Conservation (phyloP, 2,329 filamentous ascomycete species). For the Xylariaceae sp. region DNA sequence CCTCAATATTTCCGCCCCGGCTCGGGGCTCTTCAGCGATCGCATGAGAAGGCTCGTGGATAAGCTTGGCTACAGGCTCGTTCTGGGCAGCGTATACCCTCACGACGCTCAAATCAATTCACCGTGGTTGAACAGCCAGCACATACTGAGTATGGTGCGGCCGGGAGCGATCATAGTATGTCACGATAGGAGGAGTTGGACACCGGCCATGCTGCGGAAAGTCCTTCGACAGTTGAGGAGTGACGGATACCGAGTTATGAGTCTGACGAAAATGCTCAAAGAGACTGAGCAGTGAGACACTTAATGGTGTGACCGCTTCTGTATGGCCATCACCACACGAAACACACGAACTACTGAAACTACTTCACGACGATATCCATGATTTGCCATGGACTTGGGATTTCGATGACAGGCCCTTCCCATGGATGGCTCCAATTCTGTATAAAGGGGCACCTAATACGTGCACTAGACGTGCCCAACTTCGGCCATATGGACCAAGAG, state of each 20-base stretch:
- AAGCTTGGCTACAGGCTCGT: constrained; percentile 64
- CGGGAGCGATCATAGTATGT: constrained; percentile 76
- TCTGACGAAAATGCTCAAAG: constrained; percentile 59
- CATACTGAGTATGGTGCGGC: constrained; percentile 70
- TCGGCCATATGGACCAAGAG: background rate
- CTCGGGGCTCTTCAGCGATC: constrained; percentile 71
- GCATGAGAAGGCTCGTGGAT: constrained; percentile 58
- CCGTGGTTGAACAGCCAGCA: constrained; percentile 68
- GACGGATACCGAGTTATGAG: constrained; percentile 68
- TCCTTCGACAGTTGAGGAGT: constrained; percentile 64
- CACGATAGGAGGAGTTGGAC: constrained; percentile 85
- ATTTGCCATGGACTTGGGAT: too few species aligned
- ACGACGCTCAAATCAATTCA: constrained; percentile 78
- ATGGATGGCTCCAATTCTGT: too few species aligned
- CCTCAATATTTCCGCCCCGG: constrained; percentile 74
- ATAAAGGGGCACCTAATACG: background rate
- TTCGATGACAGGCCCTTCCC: too few species aligned
- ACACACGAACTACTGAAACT: too few species aligned
- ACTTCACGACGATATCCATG: too few species aligned
- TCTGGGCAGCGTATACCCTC: constrained; percentile 81
- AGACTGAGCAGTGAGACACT: constrained; percentile 13
- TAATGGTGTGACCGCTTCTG: background rate
- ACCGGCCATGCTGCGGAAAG: constrained; percentile 65
- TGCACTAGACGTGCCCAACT: background rate
- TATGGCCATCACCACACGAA: background rate